Conservation (phyloP, 2,329 filamentous ascomycete genomes). For the Stylonectria norvegica region DNA sequence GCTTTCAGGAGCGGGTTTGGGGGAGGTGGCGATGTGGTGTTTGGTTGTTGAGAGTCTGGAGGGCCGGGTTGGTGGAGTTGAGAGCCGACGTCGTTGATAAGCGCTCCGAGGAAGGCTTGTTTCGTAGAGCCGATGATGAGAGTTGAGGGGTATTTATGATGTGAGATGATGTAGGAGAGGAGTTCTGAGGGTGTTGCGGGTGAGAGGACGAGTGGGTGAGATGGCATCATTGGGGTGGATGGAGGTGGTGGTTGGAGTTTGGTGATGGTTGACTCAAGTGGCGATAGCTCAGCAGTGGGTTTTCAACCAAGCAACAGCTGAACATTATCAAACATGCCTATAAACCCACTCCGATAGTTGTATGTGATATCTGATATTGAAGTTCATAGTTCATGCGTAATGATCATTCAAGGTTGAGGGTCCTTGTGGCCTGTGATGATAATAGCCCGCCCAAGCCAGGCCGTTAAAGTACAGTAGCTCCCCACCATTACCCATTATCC, state of each 20-base stretch:
- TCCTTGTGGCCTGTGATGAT: neutral
- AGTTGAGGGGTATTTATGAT: constrained; percentile 56
- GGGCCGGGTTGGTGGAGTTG: constrained; percentile 14
- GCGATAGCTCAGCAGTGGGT: no score
- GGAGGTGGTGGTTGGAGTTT: constrained; percentile 10
- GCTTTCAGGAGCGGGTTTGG: constrained; percentile 49
- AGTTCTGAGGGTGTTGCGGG: constrained; percentile 58
- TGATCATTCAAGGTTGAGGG: neutral
- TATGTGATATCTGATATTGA: no score
- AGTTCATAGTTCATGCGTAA: no score
- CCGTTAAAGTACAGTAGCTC: neutral
- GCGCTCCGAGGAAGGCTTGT: constrained; percentile 59
- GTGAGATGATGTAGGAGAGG: constrained; percentile 59
- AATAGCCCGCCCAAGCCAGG: neutral
- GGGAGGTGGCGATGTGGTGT: neutral
- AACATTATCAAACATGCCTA: no score
- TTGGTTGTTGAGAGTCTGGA: no score
- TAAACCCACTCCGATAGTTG: no score
- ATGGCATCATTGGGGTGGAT: constrained; percentile 18
- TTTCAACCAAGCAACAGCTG: no score
- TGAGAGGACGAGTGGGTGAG: constrained; percentile 44
- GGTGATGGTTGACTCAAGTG: no score
- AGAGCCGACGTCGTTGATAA: constrained; percentile 46
- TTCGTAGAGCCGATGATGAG: constrained; percentile 68
- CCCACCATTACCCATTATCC: constrained; percentile 16